Conservation (phyloP, 2,329 filamentous ascomycete species). For the Atkinsonella hypoxylon region DNA sequence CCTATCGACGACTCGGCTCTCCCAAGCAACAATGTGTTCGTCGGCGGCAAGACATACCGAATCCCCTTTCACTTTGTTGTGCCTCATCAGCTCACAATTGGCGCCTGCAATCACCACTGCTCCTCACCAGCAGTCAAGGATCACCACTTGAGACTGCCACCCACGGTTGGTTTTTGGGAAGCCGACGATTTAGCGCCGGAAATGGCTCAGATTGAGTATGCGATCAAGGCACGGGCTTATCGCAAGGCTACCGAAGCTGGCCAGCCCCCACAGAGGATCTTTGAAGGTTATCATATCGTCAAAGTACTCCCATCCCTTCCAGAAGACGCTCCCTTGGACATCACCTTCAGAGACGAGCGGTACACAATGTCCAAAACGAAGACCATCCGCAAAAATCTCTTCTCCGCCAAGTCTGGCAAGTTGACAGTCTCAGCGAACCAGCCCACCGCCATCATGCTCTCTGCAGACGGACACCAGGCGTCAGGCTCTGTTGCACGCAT, state of each 20-base stretch:
- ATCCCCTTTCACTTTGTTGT: slow-evolving; percentile 50
- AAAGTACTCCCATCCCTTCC: slow-evolving; percentile 38
- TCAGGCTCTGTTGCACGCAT: slow-evolving; percentile 31
- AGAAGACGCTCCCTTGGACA: slow-evolving; percentile 39
- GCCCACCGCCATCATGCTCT: slow-evolving; percentile 36
- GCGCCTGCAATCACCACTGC: slow-evolving; percentile 40
- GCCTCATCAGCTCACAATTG: slow-evolving; percentile 43
- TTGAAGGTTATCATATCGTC: slow-evolving; percentile 32
- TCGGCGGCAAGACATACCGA: slow-evolving; percentile 34
- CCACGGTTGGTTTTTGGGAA: slow-evolving; percentile 40
- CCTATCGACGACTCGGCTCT: slow-evolving; percentile 35
- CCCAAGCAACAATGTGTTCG: slow-evolving; percentile 34
- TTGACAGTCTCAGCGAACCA: slow-evolving; percentile 34
- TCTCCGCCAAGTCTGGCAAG: slow-evolving; percentile 38
- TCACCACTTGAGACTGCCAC: slow-evolving; percentile 41
- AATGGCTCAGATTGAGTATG: slow-evolving; percentile 43
- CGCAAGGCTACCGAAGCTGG: slow-evolving; percentile 9
- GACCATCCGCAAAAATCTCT: slow-evolving; percentile 38
- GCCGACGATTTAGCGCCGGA: slow-evolving; percentile 42
- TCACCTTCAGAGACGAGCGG: slow-evolving; percentile 33
- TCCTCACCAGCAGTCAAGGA: slow-evolving; percentile 33
- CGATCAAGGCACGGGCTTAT: slow-evolving; percentile 34
- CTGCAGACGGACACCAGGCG: slow-evolving; percentile 33
- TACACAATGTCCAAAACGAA: slow-evolving; percentile 41
- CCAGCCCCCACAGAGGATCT: slow-evolving; percentile 16